Evolutionary conservation across 108 stramenopile species (phyloP), one percentile per base, ranked within the genome.

Genomic region (Epipyxis sp.): DNA sequence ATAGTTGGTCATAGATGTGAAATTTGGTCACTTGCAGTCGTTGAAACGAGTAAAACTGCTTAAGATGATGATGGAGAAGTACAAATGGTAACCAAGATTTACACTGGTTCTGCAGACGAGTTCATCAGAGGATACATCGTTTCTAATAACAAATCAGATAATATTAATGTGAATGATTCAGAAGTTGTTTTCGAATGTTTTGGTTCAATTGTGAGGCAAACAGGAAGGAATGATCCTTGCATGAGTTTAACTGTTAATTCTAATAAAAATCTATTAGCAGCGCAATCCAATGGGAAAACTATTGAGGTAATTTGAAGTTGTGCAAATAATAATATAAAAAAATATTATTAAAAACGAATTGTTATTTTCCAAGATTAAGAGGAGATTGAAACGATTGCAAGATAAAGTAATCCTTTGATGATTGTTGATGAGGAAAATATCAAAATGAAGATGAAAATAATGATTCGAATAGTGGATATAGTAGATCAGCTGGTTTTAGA

Each of bases 1-100:
- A 87, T 99, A 76, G 88, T 92, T 20, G 93, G 91, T 34, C 95
- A 97, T 83, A 81, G 94, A 2, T 88, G 83, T 39, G 93, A 93
- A 83, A 89, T 92, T 57, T 93, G 86, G 90, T 46, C 40, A 42
- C 81, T 74, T 74, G 71, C 71, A 6, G 27, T 74, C 44, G 16
- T 37, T 3, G 10, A 3, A 32, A 10, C 27, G 34, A 10, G 6
- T 3, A n/a, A n/a, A n/a, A n/a, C n/a, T n/a, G n/a, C n/a, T n/a
- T n/a, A n/a, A n/a, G n/a, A n/a, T n/a, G 61, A 29, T 32, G 25
- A 13, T 32, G 34, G 35, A 65, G 27, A 16, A 3, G 61, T 65
- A 32, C 61, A 32, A 32, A 32, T 65, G 10, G n/a, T n/a, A n/a
- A n/a, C n/a, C n/a, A n/a, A n/a, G n/a, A n/a, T n/a, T n/a, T 65